Percentiles rank a stretch among this genome's conserved stretches.
Conservation (phyloP, 2,329 filamentous ascomycete genomes). For the Ceratocystis eucalypticola region DNA sequence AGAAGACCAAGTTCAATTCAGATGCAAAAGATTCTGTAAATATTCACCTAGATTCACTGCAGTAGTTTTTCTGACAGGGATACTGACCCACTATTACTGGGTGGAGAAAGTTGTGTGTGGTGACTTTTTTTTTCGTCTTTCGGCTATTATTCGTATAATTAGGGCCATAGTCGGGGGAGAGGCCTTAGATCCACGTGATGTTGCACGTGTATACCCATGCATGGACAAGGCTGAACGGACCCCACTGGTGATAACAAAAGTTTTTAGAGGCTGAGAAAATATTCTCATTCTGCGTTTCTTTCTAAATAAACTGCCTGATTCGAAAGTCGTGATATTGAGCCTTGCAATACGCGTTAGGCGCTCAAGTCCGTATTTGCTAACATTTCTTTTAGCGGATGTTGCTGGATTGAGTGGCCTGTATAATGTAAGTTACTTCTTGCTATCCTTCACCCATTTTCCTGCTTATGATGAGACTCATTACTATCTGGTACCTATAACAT, state of each 20-base stretch:
- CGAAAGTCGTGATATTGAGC: background rate
- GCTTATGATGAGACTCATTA: slow-evolving; percentile 54
- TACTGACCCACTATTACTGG: background rate
- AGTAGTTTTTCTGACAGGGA: slow-evolving; percentile 7
- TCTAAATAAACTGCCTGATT: slow-evolving; percentile 7
- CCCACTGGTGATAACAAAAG: slow-evolving; percentile 15
- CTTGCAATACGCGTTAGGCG: background rate
- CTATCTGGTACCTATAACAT: slow-evolving; percentile 98
- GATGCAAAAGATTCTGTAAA: slow-evolving; percentile 20
- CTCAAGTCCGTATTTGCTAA: background rate
- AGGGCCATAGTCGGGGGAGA: slow-evolving; percentile 26
- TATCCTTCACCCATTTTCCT: slow-evolving; percentile 13
- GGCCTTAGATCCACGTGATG: slow-evolving; percentile 10
- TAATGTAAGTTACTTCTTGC: slow-evolving; percentile 13
- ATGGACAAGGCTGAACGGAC: slow-evolving; percentile 12
- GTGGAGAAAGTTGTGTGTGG: slow-evolving; percentile 17
- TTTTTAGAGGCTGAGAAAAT: slow-evolving; percentile 7
- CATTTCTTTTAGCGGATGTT: background rate
- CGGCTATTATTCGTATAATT: slow-evolving; percentile 34
- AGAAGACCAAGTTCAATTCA: slow-evolving; percentile 13
- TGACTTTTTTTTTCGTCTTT: slow-evolving; percentile 18
- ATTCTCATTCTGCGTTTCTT: background rate
- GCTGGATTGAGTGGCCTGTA: too few relatives aligned
- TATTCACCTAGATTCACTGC: background rate
- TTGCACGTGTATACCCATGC: background rate